Percentiles rank a stretch among this genome's conserved stretches.
Evolutionary conservation across 139 green algal genomes (phyloP).

Genomic region (Chlorella sp.): DNA sequence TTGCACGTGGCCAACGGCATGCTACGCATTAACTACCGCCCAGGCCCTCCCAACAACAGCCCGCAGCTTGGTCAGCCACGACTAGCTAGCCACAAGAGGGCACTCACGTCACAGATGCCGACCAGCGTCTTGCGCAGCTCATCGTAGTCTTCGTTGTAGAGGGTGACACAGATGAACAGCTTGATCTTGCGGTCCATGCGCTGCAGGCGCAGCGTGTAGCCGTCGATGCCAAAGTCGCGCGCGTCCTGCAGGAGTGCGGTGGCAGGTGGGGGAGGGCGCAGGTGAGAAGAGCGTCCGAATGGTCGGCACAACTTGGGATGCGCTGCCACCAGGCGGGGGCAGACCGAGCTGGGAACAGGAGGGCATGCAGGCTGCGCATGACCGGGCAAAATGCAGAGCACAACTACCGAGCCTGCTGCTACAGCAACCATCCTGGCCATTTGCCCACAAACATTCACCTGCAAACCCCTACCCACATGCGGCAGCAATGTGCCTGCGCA

Average conservation of each 20-base stretch:
- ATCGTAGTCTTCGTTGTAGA: constrained; percentile 59
- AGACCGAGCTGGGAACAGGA: neutral
- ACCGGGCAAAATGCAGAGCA: neutral
- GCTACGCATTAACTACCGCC: too few relatives aligned
- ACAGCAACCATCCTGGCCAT: neutral
- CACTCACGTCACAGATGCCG: constrained; percentile 46
- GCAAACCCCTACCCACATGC: too few relatives aligned
- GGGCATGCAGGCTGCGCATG: neutral
- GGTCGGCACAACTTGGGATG: neutral
- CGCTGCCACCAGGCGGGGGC: neutral
- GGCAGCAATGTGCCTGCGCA: neutral
- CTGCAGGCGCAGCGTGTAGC: constrained; percentile 55
- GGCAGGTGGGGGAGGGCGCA: neutral
- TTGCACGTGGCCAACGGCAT: too few relatives aligned
- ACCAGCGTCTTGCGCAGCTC: constrained; percentile 55
- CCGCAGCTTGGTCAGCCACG: too few relatives aligned
- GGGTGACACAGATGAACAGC: constrained; percentile 52
- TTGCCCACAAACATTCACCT: neutral
- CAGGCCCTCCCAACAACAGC: too few relatives aligned
- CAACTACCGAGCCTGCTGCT: neutral
- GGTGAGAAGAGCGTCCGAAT: neutral
- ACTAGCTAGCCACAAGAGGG: neutral
- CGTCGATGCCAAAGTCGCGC: constrained; percentile 55
- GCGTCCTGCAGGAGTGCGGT: constrained; percentile 22
- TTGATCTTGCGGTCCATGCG: constrained; percentile 46